Evolutionary conservation across 2,329 filamentous ascomycete genomes (phyloP), one percentile per base, ranked within the genome.

Genomic region (Macrophomina tecta): DNA sequence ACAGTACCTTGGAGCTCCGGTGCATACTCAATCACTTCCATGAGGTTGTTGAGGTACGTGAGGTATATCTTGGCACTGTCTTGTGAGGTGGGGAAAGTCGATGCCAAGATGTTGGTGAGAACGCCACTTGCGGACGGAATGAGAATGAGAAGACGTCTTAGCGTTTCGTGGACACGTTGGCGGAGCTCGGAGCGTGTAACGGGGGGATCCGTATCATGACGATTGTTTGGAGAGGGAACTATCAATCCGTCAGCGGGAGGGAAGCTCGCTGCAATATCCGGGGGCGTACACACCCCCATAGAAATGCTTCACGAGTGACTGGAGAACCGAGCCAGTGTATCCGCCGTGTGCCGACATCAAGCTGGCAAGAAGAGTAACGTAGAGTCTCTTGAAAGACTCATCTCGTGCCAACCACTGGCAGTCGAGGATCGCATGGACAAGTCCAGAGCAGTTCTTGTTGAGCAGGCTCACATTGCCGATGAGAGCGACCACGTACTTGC

Each of bases 21-120:
- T 1, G 91, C 87, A 75, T 97, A 97, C 58, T 88, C 85, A 64
- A 91, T 89, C 40, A 98, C 82, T 67, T 85, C 87, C 32, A 98
- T 82, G 9, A 98, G 82, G 75, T 98, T 97, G 72, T 90, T 86
- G 67, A 97, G 90, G 74, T 96, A 99, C n/a, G 90, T 88, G 71
- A 94, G 87, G 76, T 97, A 93, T n/a, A 87, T 85, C 70, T 89
- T 89, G 69, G 90, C 90, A 4, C 90, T 88, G 64, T 97, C 92
- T 69, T 90, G 90, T 60, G 91, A 85, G 68, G 89, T 91, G 0
- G 93, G 93, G 68, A 96, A 97, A 49, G 89, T 89, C 60, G 82
- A 78, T 58, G 86, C 80, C 46, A 97, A 78, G 58, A 93, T 82
- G 40, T 87, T 85, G 45, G 90, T 87, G 36, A 97, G 82, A 2